A percentile compares a stretch with the other conserved stretches of the same genome.
phyloP scores from a whole-genome alignment of 768 basidiomycete species.

The Baorangia bicolor region DNA sequence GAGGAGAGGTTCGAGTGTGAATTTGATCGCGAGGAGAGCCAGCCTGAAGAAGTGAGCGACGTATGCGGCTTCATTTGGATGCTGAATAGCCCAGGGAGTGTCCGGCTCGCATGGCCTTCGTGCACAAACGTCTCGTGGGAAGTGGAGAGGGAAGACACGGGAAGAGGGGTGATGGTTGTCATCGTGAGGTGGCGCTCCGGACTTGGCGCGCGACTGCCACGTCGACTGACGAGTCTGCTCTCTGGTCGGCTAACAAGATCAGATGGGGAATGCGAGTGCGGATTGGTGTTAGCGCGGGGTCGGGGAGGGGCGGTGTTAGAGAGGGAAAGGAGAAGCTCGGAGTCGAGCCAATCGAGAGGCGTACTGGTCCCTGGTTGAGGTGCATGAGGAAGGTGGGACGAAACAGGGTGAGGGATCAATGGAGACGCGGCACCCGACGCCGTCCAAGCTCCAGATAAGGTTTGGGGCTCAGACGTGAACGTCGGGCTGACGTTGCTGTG shows the following conservation, averaged over 20 bases:
- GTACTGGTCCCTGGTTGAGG: slow-evolving; percentile 45
- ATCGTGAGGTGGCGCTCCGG: slow-evolving; percentile 45
- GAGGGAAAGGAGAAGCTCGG: slow-evolving; percentile 74
- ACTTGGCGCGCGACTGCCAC: slow-evolving; percentile 51
- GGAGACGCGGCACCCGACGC: slow-evolving; percentile 42
- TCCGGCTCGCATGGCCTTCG: slow-evolving; percentile 48
- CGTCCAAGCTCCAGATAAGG: slow-evolving; percentile 20
- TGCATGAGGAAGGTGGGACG: slow-evolving; percentile 37
- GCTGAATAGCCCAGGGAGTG: slow-evolving; percentile 50
- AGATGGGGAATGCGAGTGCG: slow-evolving; percentile 22
- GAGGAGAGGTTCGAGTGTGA: slow-evolving; percentile 30
- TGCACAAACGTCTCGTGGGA: slow-evolving; percentile 54
- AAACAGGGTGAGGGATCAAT: slow-evolving; percentile 32
- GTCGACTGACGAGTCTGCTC: slow-evolving; percentile 33
- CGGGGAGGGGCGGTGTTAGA: slow-evolving; percentile 37
- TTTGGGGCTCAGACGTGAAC: slow-evolving; percentile 13
- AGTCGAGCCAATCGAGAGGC: slow-evolving; percentile 79
- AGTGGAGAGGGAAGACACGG: slow-evolving; percentile 12
- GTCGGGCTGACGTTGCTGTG: slow-evolving; percentile 41
- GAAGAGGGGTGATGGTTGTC: not conserved
- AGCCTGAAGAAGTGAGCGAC: slow-evolving; percentile 41
- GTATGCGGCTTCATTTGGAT: slow-evolving; percentile 65
- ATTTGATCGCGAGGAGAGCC: slow-evolving; percentile 40
- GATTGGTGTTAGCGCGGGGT: slow-evolving; percentile 14
- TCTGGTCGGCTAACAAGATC: slow-evolving; percentile 27